A percentile compares a stretch with the other conserved stretches of the same genome.
These are phyloP conservation scores for Podospora comata DNA, from an alignment of 495 filamentous ascomycete species.

Conservation along the genomic window DNA sequence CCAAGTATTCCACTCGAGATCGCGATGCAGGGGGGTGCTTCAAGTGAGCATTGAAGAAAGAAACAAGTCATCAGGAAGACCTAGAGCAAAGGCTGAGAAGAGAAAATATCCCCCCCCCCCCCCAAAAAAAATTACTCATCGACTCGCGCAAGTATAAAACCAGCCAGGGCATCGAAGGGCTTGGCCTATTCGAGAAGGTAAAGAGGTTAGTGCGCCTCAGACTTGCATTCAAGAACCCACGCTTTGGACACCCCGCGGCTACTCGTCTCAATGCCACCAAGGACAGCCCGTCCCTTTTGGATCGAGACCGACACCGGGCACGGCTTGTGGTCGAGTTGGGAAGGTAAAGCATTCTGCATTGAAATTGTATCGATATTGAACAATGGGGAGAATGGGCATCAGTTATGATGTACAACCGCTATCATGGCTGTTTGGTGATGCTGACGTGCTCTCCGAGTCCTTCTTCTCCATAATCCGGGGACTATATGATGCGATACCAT, in stretches of 20 bases:
- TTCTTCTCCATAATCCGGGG: not conserved
- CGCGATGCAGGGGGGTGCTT: not conserved
- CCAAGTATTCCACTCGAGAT: not conserved
- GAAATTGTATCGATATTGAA: not conserved
- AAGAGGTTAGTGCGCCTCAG: not conserved
- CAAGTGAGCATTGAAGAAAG: too few species aligned
- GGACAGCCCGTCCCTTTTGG: not conserved
- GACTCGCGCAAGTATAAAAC: not conserved
- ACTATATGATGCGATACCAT: not conserved
- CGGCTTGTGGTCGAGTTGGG: not conserved
- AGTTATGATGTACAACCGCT: too few species aligned
- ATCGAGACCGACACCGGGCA: not conserved
- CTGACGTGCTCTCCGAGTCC: too few species aligned
- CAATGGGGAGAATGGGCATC: too few species aligned
- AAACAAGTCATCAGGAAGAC: too few species aligned
- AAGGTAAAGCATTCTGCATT: not conserved
- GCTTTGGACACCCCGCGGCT: not conserved
- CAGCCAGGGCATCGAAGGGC: not conserved
- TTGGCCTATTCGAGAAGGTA: slow-evolving; percentile 18
- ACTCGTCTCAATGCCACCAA: not conserved
- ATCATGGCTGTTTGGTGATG: too few species aligned
- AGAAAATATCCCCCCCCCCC: too few species aligned
- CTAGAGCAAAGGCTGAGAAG: not conserved
- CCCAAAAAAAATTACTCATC: not conserved
- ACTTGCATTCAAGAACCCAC: not conserved